These are phyloP conservation scores for Prunus yedoensis DNA, from an alignment of 331 rosid genomes.

Conservation along the genomic window DNA sequence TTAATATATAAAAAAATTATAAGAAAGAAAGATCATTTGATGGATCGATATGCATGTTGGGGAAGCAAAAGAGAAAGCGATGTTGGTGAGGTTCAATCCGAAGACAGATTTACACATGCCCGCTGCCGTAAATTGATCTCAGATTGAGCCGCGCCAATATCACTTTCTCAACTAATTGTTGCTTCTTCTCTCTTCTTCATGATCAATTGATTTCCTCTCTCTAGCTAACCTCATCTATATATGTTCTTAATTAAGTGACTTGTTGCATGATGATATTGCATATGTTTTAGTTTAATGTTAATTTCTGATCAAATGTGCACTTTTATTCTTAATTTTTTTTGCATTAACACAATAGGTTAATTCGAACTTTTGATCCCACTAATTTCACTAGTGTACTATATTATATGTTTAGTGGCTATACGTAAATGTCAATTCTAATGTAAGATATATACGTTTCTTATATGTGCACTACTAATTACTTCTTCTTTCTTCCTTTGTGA, in stretches of 20 bases:
- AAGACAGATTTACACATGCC: slow-evolving; percentile 75
- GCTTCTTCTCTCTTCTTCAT: background rate
- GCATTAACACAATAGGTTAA: no score
- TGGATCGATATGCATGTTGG: slow-evolving; percentile 27
- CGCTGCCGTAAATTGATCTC: slow-evolving; percentile 69
- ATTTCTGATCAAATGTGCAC: background rate
- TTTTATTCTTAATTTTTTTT: no score
- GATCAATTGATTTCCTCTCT: slow-evolving; percentile 21
- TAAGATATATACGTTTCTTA: background rate
- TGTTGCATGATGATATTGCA: background rate
- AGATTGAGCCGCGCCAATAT: slow-evolving; percentile 99
- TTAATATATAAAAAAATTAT: background rate
- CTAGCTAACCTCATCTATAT: background rate
- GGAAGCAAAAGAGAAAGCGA: slow-evolving; percentile 61
- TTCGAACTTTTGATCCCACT: background rate
- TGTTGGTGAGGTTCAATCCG: slow-evolving; percentile 99
- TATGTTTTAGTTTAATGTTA: background rate
- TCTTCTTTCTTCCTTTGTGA: background rate
- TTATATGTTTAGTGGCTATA: no score
- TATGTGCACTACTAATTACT: background rate
- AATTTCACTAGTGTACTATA: no score
- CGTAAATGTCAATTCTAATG: no score
- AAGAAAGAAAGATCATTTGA: slow-evolving; percentile 14
- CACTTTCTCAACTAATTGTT: slow-evolving; percentile 51
- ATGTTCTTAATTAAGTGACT: background rate